A percentile compares a stretch with the other conserved stretches of the same genome.
Conservation (phyloP, 768 basidiomycete species). For the Pulveroboletus frians region DNA sequence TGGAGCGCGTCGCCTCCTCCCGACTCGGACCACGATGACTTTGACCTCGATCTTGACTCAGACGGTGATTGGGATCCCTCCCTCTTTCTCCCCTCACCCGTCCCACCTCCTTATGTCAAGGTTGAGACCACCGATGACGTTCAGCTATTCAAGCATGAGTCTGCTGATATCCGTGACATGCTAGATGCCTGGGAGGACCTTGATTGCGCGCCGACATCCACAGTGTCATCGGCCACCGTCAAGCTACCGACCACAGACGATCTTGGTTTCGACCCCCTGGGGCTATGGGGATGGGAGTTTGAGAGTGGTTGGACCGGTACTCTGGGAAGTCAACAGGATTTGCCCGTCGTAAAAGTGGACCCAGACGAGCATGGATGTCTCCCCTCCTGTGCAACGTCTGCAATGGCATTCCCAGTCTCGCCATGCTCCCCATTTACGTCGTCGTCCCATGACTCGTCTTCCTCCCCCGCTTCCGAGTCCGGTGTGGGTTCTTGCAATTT, state of each 20-base stretch:
- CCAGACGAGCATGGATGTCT: conserved; percentile 37
- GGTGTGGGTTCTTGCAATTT: conserved; percentile 11
- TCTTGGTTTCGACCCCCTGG: conserved; percentile 41
- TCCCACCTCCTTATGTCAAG: conserved; percentile 13
- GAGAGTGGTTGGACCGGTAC: conserved; percentile 24
- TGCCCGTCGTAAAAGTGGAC: conserved; percentile 36
- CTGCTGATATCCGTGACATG: conserved; percentile 56
- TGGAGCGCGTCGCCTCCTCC: conserved; percentile 66
- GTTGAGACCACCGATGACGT: conserved; percentile 26
- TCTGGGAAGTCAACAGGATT: conserved; percentile 16
- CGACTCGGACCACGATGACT: conserved; percentile 48
- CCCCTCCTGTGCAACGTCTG: conserved; percentile 2
- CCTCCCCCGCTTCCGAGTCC: conserved; percentile 19
- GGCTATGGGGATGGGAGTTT: conserved; percentile 34
- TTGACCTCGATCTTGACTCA: conserved; percentile 49
- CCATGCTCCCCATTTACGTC: conserved; percentile 19
- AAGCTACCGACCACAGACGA: conserved; percentile 33
- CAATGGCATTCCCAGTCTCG: conserved; percentile 7
- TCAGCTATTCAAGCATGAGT: conserved; percentile 51
- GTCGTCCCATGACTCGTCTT: conserved; percentile 14
- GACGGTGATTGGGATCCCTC: conserved; percentile 57
- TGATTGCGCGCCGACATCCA: conserved; percentile 34
- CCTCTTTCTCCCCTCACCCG: conserved; percentile 20
- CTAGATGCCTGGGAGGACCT: conserved; percentile 68
- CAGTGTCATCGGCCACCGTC: conserved; percentile 25